Evolutionary conservation across 2,329 filamentous ascomycete genomes (phyloP), one percentile per base, ranked within the genome.

Genomic region (Parastagonospora nodorum): DNA sequence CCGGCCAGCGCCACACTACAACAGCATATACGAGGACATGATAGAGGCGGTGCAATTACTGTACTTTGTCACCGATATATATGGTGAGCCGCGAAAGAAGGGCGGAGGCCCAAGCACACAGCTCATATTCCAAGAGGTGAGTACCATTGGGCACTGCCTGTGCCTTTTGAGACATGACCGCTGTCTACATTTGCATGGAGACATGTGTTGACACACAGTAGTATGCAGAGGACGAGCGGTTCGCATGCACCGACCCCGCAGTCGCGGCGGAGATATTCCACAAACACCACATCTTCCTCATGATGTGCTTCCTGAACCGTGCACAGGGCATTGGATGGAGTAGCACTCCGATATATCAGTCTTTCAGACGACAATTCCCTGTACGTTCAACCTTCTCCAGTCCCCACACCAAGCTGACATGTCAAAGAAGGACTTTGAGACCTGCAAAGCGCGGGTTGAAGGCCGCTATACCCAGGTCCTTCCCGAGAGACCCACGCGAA

Each of bases 11-110:
- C 64, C 75, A 8, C 69, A 74, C 2, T 92, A 89, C 67, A 73
- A 75, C 43, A 61, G 72, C 5, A 83, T 84, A 27, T 86, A 82
- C 69, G 72, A 80, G 28, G 76, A 80, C 41, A 88, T 88, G 78
- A 78, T 81, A 44, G 80, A 88, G 66, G 86, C 84, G 1, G 82
- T 88, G 10, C 77, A 79, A 8, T 73, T 89, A 15, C 82, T 90
- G 58, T 89, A 88, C 67, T 81, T 79, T 45, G 68, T 89, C 2
- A 75, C 84, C 35, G 82, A 85, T 45, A 77, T 82, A 8, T 87
- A 88, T 61, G 69, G 61, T 29, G 68, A 66, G 48, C 75, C 78
- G 40, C 63, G 66, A 42, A 75, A 71, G 46, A 72, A 64, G 32
- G 75, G 68, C 62, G 78, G 67, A 36, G 68, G 69, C 8, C 64